phyloP scores from a whole-genome alignment of 805 yeast species.

The Metschnikowia gelsemii region DNA sequence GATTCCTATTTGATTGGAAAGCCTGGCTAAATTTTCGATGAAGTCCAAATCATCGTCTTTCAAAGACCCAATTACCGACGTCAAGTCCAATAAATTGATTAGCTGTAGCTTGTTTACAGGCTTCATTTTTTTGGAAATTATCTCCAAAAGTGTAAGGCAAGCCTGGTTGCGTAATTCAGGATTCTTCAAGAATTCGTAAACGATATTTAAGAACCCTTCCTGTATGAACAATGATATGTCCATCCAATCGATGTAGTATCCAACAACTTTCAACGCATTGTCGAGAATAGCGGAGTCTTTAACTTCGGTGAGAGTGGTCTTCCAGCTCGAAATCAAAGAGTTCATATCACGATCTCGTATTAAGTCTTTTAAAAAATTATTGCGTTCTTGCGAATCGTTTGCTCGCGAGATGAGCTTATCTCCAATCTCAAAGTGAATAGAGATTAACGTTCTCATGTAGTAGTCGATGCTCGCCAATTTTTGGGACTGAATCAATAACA shows the following conservation, averaged over 20 bases:
- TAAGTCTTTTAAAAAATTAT: slow-evolving; percentile 73
- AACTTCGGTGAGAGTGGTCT: slow-evolving; percentile 44
- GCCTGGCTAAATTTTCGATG: slow-evolving; percentile 70
- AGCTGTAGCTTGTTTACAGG: slow-evolving; percentile 69
- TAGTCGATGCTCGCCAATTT: slow-evolving; percentile 50
- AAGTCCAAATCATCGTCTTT: slow-evolving; percentile 59
- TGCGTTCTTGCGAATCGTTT: slow-evolving; percentile 59
- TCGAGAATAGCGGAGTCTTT: slow-evolving; percentile 48
- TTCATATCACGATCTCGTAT: slow-evolving; percentile 78
- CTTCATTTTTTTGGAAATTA: slow-evolving; percentile 75
- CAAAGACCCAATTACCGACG: slow-evolving; percentile 47
- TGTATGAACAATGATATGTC: slow-evolving; percentile 73
- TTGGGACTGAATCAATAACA: slow-evolving; percentile 21
- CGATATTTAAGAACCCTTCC: slow-evolving; percentile 52
- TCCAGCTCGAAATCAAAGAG: slow-evolving; percentile 65
- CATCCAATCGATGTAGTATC: slow-evolving; percentile 91
- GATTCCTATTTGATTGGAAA: slow-evolving; percentile 68
- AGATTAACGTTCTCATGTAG: slow-evolving; percentile 67
- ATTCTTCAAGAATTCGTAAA: slow-evolving; percentile 57
- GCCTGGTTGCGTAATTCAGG: slow-evolving; percentile 56
- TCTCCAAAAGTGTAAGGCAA: slow-evolving; percentile 56
- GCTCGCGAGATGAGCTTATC: slow-evolving; percentile 81
- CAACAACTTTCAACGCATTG: slow-evolving; percentile 63
- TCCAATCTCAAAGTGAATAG: slow-evolving; percentile 89
- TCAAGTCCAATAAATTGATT: slow-evolving; percentile 64